Percentiles rank a stretch among this genome's conserved stretches.
Evolutionary conservation across 768 basidiomycete species (phyloP).

Genomic region (Xanthoconium purpureum): DNA sequence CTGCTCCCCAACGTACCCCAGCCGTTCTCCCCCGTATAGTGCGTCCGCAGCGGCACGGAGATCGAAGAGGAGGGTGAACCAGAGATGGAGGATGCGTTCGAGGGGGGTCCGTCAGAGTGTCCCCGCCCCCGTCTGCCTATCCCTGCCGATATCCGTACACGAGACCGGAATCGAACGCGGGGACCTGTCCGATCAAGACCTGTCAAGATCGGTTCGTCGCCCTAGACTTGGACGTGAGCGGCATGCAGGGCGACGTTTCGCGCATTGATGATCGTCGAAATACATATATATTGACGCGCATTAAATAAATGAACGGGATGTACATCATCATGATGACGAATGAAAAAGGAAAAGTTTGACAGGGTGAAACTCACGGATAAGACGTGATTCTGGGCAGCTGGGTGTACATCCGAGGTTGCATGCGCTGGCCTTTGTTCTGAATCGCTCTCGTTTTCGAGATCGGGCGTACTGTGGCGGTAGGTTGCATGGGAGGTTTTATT

Average conservation of each 20-base stretch:
- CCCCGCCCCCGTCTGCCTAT: conserved; percentile 46
- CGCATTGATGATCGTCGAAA: neutral
- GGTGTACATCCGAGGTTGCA: neutral
- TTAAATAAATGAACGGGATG: too few species aligned
- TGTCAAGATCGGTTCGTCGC: conserved; percentile 15
- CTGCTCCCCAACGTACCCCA: conserved; percentile 66
- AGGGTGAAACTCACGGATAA: conserved; percentile 15
- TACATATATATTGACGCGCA: neutral
- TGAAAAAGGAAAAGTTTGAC: neutral
- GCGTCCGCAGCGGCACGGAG: conserved; percentile 71
- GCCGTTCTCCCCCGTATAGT: conserved; percentile 46
- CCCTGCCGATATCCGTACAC: conserved; percentile 76
- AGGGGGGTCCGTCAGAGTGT: conserved; percentile 20
- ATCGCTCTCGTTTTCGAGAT: conserved; percentile 15
- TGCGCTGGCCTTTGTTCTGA: neutral
- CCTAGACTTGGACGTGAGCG: conserved; percentile 10
- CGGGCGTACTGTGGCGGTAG: neutral
- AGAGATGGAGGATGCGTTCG: conserved; percentile 42
- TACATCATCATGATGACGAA: neutral
- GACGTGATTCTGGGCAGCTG: neutral
- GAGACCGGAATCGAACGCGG: conserved; percentile 65
- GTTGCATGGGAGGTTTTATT: neutral
- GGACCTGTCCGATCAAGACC: conserved; percentile 12
- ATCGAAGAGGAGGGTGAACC: conserved; percentile 77
- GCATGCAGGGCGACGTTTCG: neutral